A percentile compares a stretch with the other conserved stretches of the same genome.
phyloP scores from a whole-genome alignment of 2,329 filamentous ascomycete species.

The Torrubiella hemipterigena region DNA sequence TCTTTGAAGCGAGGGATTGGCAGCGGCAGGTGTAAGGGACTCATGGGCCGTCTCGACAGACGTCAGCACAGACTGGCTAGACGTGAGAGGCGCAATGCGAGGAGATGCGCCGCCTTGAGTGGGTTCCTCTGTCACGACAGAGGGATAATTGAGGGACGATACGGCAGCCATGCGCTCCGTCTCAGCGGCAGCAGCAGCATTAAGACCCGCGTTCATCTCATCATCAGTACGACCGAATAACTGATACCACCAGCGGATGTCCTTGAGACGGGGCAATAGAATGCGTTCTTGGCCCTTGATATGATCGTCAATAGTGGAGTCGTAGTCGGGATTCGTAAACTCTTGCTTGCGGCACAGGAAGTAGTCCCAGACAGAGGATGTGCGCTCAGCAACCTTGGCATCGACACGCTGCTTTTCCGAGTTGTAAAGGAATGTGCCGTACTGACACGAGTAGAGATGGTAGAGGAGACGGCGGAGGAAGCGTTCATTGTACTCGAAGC shows the following conservation, averaged over 20 bases:
- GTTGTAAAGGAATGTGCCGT: slow-evolving; percentile 93
- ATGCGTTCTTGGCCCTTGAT: slow-evolving; percentile 70
- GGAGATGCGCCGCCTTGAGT: slow-evolving; percentile 17
- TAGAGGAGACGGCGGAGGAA: slow-evolving; percentile 84
- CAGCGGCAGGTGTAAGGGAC: slow-evolving; percentile 29
- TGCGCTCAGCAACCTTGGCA: slow-evolving; percentile 54
- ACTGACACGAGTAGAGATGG: slow-evolving; percentile 91
- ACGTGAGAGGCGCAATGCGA: slow-evolving; percentile 23
- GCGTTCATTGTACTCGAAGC: slow-evolving; percentile 93
- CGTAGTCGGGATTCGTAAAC: slow-evolving; percentile 74
- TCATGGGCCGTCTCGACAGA: slow-evolving; percentile 47
- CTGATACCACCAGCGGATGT: slow-evolving; percentile 91
- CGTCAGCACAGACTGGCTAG: slow-evolving; percentile 41
- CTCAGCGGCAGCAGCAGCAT: slow-evolving; percentile 40
- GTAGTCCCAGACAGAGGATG: slow-evolving; percentile 89
- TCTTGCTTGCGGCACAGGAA: slow-evolving; percentile 72
- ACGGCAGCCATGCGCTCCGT: slow-evolving; percentile 24
- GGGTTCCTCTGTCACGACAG: slow-evolving; percentile 13
- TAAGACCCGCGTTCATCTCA: slow-evolving; percentile 75
- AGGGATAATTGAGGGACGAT: slow-evolving; percentile 18
- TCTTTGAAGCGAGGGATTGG: slow-evolving; percentile 25
- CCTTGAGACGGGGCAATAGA: slow-evolving; percentile 63
- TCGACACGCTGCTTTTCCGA: slow-evolving; percentile 80
- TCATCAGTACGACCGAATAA: slow-evolving; percentile 74
- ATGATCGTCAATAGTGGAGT: slow-evolving; percentile 63